Conservation (phyloP, 1,284 basidiomycete genomes). For the Trametes hirsuta region DNA sequence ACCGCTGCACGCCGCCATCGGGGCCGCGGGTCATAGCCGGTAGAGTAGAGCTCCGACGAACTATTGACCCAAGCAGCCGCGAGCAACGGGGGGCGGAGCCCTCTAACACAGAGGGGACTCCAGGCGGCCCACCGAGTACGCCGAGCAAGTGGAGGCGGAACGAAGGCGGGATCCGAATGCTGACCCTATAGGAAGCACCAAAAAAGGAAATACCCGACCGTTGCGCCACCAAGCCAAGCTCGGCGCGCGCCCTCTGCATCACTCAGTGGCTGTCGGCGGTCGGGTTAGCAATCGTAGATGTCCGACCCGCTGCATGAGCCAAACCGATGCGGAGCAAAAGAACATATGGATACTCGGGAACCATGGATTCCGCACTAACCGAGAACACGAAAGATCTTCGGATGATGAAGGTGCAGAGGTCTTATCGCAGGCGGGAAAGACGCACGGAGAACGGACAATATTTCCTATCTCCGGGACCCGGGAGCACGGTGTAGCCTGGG, state of each 20-base stretch:
- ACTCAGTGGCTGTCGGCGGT: background rate
- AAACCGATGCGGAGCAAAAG: too few relatives aligned
- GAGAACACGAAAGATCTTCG: background rate
- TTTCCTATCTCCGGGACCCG: background rate
- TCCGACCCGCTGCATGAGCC: too few relatives aligned
- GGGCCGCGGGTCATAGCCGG: too few relatives aligned
- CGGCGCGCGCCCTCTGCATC: background rate
- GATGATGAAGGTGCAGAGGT: background rate
- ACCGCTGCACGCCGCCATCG: too few relatives aligned
- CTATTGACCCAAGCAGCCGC: too few relatives aligned
- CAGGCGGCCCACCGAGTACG: too few relatives aligned
- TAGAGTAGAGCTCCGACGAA: too few relatives aligned
- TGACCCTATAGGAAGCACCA: background rate
- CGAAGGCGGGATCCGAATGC: background rate
- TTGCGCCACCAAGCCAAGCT: background rate
- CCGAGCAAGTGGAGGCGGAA: background rate
- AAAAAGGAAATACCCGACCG: conserved; percentile 12
- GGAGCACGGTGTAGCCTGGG: background rate
- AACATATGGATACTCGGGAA: too few relatives aligned
- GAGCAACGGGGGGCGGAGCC: too few relatives aligned
- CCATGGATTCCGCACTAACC: background rate
- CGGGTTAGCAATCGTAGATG: background rate
- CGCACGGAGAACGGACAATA: background rate
- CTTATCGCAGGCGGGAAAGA: background rate
- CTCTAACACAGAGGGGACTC: too few relatives aligned